Conservation (phyloP, 2,329 filamentous ascomycete species). For the Orbilia javanica region DNA sequence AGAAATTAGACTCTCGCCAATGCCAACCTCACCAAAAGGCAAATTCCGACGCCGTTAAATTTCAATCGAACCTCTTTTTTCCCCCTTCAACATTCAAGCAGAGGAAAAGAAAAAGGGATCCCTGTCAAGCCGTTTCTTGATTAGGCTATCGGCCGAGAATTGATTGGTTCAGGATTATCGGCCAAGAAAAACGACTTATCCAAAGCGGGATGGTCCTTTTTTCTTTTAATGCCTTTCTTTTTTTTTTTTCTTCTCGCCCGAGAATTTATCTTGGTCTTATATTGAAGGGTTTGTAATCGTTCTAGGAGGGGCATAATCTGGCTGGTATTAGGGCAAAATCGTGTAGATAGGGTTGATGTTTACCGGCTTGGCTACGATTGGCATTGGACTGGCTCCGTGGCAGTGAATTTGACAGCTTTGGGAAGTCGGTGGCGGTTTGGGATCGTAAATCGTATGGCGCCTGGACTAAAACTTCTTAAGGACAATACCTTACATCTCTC, state of each 20-base stretch:
- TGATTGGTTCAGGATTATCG: not conserved
- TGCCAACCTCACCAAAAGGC: not conserved
- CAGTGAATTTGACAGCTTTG: not conserved
- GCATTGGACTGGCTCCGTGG: no score
- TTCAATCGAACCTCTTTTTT: no score
- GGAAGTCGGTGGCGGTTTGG: not conserved
- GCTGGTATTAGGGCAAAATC: not conserved
- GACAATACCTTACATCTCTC: no score
- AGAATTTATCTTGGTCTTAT: no score
- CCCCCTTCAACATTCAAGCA: no score
- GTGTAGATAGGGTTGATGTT: not conserved
- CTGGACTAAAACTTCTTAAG: no score
- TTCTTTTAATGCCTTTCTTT: no score
- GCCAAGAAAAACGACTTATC: not conserved
- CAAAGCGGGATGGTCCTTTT: no score
- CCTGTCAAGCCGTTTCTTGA: not conserved
- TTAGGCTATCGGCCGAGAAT: slow-evolving; percentile 18
- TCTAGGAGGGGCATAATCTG: not conserved
- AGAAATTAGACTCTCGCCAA: not conserved
- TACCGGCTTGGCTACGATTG: not conserved
- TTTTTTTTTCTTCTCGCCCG: slow-evolving; percentile 3
- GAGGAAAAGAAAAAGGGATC: not conserved
- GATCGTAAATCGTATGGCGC: no score
- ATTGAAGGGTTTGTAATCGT: not conserved
- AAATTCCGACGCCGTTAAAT: not conserved